Conservation (phyloP, 2,329 filamentous ascomycete genomes). For the Hypoxylon sp. region DNA sequence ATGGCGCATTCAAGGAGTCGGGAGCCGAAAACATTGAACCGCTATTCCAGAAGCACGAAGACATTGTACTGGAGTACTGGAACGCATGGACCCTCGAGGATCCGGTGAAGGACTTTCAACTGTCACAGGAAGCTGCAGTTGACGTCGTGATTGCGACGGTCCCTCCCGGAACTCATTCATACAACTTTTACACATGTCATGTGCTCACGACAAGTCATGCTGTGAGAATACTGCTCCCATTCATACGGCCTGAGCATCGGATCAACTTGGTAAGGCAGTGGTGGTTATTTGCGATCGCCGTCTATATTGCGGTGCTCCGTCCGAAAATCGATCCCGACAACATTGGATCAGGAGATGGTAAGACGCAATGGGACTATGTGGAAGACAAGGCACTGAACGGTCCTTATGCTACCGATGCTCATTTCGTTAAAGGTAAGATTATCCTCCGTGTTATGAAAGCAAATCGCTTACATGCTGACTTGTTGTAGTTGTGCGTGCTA, state of each 20-base stretch:
- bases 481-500: slow-evolving; percentile 74
- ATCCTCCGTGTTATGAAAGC: background rate
- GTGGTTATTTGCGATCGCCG: slow-evolving; percentile 86
- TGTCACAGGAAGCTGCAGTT: slow-evolving; percentile 75
- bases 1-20: slow-evolving; percentile 72
- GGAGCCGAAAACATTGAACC: slow-evolving; percentile 75
- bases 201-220: slow-evolving; percentile 89
- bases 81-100: slow-evolving; percentile 84
- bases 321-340: slow-evolving; percentile 79
- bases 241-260: slow-evolving; percentile 81
- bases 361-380: slow-evolving; percentile 83
- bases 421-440: slow-evolving; percentile 83
- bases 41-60: slow-evolving; percentile 79
- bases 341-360: slow-evolving; percentile 72
- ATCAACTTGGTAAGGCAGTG: slow-evolving; percentile 83
- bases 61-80: slow-evolving; percentile 87
- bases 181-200: slow-evolving; percentile 88
- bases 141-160: slow-evolving; percentile 75
- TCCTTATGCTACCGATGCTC: slow-evolving; percentile 78
- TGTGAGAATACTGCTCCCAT: slow-evolving; percentile 84
- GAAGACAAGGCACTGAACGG: slow-evolving; percentile 79
- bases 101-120: slow-evolving; percentile 80
- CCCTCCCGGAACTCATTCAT: slow-evolving; percentile 71
- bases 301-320: slow-evolving; percentile 82
- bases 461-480: slow-evolving; percentile 34